Evolutionary conservation across 2,329 filamentous ascomycete species (phyloP), one percentile per base, ranked within the genome.

Genomic region (Colletotrichum tanaceti): DNA sequence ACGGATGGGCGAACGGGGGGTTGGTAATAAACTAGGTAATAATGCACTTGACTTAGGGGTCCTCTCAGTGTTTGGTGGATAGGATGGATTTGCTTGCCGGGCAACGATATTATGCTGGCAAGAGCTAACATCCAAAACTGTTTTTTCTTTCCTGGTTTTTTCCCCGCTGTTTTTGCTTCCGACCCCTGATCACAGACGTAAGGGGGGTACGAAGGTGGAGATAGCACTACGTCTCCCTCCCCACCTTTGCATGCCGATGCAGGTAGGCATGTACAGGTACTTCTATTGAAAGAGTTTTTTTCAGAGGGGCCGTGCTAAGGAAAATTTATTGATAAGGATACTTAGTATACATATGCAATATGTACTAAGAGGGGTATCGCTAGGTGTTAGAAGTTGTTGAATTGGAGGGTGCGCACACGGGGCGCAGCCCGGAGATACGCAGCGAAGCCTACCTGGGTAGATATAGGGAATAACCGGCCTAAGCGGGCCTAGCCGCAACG

Each of bases 81-180:
- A 13, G 28, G 53, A 60, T 20, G 35, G 16, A 41, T 52, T 52
- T 65, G 20, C 46, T 10, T 14, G 46, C 64, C 20, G 46, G 53
- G 58, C 60, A 63, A 67, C 59, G 20, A 62, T n/a, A 49, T 24
- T 28, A 28, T 20, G 41, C 43, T 28, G 39, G 53, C 50, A 49
- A 41, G 39, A 50, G 46, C 32, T 55, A n/a, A 39, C 62, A 50
- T 39, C 57, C 57, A 9, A 35, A 35, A 10, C 32, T n/a, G n/a
- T 35, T 44, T 44, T 44, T 44, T 44, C 20, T 44, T 44, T 20
- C 16, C 3, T 4, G 0, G 28, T 22, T 55, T 41, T 62, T 53
- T 50, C 41, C 54, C 24, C 47, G 41, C 35, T 63, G 11, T 55
- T 55, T 63, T 41, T 44, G 9, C 24, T 54, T 18, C 18, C 13